Evolutionary conservation across 169 alveolate genomes (phyloP), one percentile per base, ranked within the genome.

Genomic region (Plasmodium ovale): DNA sequence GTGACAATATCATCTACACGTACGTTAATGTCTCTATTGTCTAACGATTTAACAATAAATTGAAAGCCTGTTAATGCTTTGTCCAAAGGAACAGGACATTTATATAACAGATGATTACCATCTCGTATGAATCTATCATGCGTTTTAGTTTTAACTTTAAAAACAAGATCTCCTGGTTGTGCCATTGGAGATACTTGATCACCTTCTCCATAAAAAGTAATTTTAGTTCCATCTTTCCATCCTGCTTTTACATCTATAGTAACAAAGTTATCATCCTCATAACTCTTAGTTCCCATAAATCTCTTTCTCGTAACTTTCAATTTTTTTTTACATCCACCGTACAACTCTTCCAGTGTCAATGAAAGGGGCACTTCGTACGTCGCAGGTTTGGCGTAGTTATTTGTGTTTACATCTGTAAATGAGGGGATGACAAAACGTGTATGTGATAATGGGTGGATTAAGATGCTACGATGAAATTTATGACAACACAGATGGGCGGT

Each of bases 211-310:
- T 96, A 77, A 67, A 94, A 95, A 12, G 97, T 95, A 29, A 95
- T 79, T 87, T 93, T 95, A 1, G 97, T 95, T 3, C 97, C 97
- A 87, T 95, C 97, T 77, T 95, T 95, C 97, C 97, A 95, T 6
- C 97, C 96, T 93, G 97, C 96, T 68, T 95, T 95, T 39, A 95
- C 93, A 84, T 95, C 97, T 9, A 95, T 93, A 68, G 94, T 95
- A 19, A 95, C 96, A 16, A 82, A 93, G 67, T 95, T 95, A 71
- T 95, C 97, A 51, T 95, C 97, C 72, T 92, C 95, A 82, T 95
- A 94, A 16, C 91, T 95, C 25, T 87, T 82, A 25, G 90, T 84
- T 19, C 93, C 94, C 72, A 90, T 51, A 73, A 95, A 95, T 25
- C 97, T 85, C 54, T 94, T 95, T n/a, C 97, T 88, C 31, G 97